These are phyloP conservation scores for Anethum foeniculum DNA, from an alignment of 140 eudicot species.

Conservation along the genomic window DNA sequence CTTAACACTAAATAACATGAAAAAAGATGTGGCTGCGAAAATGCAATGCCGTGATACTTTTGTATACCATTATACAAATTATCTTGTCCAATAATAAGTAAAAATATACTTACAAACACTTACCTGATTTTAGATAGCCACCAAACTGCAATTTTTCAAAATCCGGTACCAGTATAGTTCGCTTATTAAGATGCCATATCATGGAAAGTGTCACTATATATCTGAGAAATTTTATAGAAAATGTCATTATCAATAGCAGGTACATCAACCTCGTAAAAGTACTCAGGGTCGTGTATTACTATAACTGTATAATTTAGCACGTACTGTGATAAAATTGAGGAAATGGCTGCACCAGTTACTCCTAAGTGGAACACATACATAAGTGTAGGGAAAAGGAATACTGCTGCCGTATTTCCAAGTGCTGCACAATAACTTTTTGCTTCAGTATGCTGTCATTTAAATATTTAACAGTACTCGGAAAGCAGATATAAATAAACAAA, in stretches of 20 bases:
- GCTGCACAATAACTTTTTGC: slow-evolving; percentile 31
- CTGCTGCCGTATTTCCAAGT: slow-evolving; percentile 68
- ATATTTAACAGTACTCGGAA: neutral
- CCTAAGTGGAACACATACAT: slow-evolving; percentile 64
- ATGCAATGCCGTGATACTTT: neutral
- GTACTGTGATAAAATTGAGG: slow-evolving; percentile 82
- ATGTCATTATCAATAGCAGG: neutral
- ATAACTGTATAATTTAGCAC: slow-evolving; percentile 13
- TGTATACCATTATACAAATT: neutral
- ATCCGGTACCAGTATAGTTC: slow-evolving; percentile 54
- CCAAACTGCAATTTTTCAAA: slow-evolving; percentile 53
- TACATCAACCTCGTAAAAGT: neutral
- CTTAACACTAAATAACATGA: neutral
- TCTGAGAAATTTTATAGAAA: slow-evolving; percentile 28
- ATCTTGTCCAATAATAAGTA: neutral
- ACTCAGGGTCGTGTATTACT: neutral
- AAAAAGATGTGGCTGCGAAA: neutral
- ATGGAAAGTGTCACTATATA: slow-evolving; percentile 71
- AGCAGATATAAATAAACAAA: neutral
- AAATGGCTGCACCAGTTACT: slow-evolving; percentile 86
- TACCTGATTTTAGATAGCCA: slow-evolving; percentile 80
- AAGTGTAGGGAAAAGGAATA: slow-evolving; percentile 67
- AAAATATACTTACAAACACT: slow-evolving; percentile 5
- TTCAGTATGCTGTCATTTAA: slow-evolving; percentile 6
- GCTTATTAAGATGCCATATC: slow-evolving; percentile 67